These are phyloP conservation scores for Camelina hispida DNA, from an alignment of 345 rosid species.

Conservation along the genomic window DNA sequence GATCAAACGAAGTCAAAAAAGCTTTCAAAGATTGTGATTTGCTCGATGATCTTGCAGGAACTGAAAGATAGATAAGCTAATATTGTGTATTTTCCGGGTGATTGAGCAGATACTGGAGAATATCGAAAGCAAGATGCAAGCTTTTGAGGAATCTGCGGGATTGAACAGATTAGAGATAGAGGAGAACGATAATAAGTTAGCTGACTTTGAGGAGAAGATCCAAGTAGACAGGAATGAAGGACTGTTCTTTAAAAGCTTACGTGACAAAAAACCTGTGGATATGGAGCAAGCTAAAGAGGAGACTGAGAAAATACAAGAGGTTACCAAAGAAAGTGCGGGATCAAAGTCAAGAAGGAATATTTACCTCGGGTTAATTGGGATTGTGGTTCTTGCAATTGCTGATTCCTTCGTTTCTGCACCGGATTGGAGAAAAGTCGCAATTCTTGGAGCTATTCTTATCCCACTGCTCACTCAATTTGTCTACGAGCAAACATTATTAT, in stretches of 20 bases:
- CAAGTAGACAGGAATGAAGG: constrained; percentile 77
- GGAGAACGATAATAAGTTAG: constrained; percentile 63
- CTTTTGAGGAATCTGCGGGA: constrained; percentile 81
- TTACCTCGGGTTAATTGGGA: constrained; percentile 72
- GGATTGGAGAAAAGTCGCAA: constrained; percentile 83
- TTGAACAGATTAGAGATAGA: constrained; percentile 66
- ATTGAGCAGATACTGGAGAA: constrained; percentile 77
- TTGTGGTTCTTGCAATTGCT: constrained; percentile 56
- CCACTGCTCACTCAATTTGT: constrained; percentile 68
- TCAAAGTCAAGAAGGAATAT: constrained; percentile 66
- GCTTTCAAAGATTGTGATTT: constrained; percentile 28
- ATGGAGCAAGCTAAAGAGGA: constrained; percentile 66
- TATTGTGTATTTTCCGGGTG: not conserved
- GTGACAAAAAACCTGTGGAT: constrained; percentile 57
- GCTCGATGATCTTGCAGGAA: constrained; percentile 22
- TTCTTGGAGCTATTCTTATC: constrained; percentile 83
- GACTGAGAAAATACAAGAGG: constrained; percentile 54
- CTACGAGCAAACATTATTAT: constrained; percentile 72
- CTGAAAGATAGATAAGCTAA: constrained; percentile 24
- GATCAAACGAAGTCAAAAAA: not conserved
- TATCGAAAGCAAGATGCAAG: constrained; percentile 83
- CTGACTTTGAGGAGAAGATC: constrained; percentile 74
- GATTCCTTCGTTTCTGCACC: constrained; percentile 67
- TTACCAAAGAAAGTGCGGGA: constrained; percentile 57
- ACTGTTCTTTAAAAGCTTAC: constrained; percentile 81